Evolutionary conservation across 352 stramenopile species (phyloP).

Genomic region (Phytophthora kernoviae): DNA sequence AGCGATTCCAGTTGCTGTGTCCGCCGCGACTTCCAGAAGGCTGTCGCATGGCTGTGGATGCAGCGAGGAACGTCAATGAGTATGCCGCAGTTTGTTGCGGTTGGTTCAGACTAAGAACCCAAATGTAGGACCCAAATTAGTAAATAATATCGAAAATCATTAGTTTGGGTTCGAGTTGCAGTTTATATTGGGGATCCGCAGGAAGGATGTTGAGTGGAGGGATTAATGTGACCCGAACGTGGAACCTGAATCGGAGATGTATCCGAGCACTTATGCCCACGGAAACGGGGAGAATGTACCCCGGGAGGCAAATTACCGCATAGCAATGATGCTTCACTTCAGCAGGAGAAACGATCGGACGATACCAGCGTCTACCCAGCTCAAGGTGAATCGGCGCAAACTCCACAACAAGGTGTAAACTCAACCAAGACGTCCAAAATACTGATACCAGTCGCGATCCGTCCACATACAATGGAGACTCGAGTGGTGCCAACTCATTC

Average conservation of each 20-base stretch:
- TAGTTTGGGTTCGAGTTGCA: too few relatives aligned
- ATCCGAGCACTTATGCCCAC: neutral
- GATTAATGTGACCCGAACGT: too few relatives aligned
- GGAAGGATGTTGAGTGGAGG: too few relatives aligned
- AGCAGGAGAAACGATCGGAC: neutral
- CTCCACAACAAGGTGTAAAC: slow-evolving; percentile 1
- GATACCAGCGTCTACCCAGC: too few relatives aligned
- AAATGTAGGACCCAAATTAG: too few relatives aligned
- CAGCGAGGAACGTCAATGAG: neutral
- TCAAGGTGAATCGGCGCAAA: neutral
- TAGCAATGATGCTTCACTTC: neutral
- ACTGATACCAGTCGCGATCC: slow-evolving; percentile 7
- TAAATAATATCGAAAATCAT: too few relatives aligned
- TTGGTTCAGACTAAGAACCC: too few relatives aligned
- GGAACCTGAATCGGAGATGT: neutral
- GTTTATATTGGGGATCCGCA: too few relatives aligned
- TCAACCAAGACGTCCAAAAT: neutral
- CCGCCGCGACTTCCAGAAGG: slow-evolving; percentile 14
- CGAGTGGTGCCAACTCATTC: slow-evolving; percentile 9
- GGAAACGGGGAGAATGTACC: neutral
- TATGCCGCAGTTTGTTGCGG: neutral
- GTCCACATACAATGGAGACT: slow-evolving; percentile 15
- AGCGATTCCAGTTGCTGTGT: slow-evolving; percentile 34
- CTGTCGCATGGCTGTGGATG: slow-evolving; percentile 1
- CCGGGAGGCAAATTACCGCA: neutral